These are phyloP conservation scores for Fusarium sublunatum DNA, from an alignment of 2,329 filamentous ascomycete species.

Conservation along the genomic window DNA sequence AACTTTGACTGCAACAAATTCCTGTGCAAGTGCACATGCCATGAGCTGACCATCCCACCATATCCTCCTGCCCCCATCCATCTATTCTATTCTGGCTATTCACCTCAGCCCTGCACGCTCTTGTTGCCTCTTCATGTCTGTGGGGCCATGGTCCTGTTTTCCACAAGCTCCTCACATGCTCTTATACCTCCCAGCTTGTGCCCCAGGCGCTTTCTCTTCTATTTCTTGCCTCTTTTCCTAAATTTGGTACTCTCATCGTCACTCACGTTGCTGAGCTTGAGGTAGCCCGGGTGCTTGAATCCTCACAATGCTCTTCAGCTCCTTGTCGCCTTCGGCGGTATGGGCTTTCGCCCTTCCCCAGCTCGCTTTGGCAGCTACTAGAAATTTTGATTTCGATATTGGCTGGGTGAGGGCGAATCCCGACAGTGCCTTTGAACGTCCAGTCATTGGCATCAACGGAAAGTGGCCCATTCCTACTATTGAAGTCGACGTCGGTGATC, in stretches of 20 bases:
- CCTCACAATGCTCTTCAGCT: conserved; percentile 35
- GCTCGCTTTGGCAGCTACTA: conserved; percentile 53
- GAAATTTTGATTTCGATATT: conserved; percentile 74
- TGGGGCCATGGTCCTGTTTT: background rate
- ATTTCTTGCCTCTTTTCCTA: background rate
- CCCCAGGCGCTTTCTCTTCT: conserved; percentile 3
- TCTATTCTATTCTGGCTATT: conserved; percentile 29
- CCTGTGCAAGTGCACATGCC: conserved; percentile 7
- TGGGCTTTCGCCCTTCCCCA: conserved; percentile 34
- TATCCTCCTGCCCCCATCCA: conserved; percentile 6
- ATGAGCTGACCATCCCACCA: conserved; percentile 23
- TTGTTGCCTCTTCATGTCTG: conserved; percentile 13
- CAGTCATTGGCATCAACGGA: conserved; percentile 80
- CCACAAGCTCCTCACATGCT: conserved; percentile 4
- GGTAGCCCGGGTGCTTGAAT: background rate
- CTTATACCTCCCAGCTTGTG: conserved; percentile 10
- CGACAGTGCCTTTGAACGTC: conserved; percentile 70
- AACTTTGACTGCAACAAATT: conserved; percentile 8
- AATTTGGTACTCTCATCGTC: background rate
- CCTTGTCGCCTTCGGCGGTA: conserved; percentile 27
- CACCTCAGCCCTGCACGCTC: conserved; percentile 10
- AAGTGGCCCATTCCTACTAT: conserved; percentile 79
- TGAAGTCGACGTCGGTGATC: conserved; percentile 71
- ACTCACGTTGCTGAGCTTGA: conserved; percentile 16
- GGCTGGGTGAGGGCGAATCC: conserved; percentile 79